A percentile compares a stretch with the other conserved stretches of the same genome.
phyloP scores from a whole-genome alignment of 352 stramenopile species.

The Phytophthora hybrid region DNA sequence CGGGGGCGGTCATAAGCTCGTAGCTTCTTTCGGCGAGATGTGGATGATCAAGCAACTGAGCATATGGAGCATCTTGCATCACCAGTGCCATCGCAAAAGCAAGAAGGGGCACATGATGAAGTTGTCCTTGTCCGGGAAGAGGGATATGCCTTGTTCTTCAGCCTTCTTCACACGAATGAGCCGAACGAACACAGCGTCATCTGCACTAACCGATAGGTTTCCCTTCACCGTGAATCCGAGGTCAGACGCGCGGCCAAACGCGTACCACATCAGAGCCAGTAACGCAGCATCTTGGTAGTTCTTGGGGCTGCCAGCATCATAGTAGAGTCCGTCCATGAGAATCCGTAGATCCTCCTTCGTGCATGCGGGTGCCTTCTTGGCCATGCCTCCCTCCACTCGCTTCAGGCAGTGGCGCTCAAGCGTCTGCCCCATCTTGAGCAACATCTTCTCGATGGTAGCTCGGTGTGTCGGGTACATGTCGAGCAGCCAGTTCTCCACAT shows the following conservation, averaged over 20 bases:
- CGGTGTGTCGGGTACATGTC: constrained; percentile 17
- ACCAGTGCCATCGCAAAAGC: constrained; percentile 3
- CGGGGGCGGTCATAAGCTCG: background rate
- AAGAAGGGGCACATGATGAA: constrained; percentile 9
- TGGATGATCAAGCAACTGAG: background rate
- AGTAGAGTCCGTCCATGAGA: constrained; percentile 24
- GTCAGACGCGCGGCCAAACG: too few relatives aligned
- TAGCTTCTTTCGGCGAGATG: background rate
- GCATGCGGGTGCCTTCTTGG: too few relatives aligned
- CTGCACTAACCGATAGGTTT: too few relatives aligned
- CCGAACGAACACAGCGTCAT: constrained; percentile 25
- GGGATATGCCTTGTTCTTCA: constrained; percentile 6
- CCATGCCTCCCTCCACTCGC: background rate
- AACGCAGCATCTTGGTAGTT: constrained; percentile 37
- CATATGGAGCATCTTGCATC: background rate
- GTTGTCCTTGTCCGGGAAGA: background rate
- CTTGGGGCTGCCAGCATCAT: background rate
- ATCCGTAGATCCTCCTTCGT: constrained; percentile 9
- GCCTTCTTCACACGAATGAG: background rate
- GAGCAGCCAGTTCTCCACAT: constrained; percentile 32
- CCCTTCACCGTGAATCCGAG: too few relatives aligned
- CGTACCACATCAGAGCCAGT: too few relatives aligned
- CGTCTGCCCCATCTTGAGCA: constrained; percentile 18
- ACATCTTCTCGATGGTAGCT: constrained; percentile 15
- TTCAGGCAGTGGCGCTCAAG: constrained; percentile 28